phyloP scores from a whole-genome alignment of 2,329 filamentous ascomycete genomes.

The Akanthomyces uredinophilus region DNA sequence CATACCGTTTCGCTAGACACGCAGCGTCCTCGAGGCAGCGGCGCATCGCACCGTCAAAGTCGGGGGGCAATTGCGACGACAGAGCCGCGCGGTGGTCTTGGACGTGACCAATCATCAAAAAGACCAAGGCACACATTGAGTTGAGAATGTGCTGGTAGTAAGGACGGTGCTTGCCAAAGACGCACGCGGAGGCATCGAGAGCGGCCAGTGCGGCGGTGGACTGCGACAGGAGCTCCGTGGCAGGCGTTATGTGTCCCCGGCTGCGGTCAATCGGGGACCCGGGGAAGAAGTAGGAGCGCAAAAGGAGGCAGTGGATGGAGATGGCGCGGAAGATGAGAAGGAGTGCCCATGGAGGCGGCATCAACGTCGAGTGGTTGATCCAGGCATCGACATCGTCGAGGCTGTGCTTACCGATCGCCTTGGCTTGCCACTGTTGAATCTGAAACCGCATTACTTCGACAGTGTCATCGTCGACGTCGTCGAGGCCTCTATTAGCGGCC shows the following conservation, averaged over 20 bases:
- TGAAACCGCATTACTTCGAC: constrained; percentile 28
- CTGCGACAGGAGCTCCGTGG: neutral
- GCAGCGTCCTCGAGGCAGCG: too few species aligned
- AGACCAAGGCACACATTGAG: neutral
- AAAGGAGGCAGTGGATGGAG: constrained; percentile 3
- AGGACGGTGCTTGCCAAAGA: constrained; percentile 4
- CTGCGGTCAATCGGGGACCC: neutral
- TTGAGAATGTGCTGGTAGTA: constrained; percentile 7
- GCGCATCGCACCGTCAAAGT: too few species aligned
- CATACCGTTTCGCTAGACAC: too few species aligned
- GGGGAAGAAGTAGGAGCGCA: constrained; percentile 12
- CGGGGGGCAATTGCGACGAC: too few species aligned
- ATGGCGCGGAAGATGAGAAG: constrained; percentile 2
- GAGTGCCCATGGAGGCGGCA: constrained; percentile 1
- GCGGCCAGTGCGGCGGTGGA: neutral
- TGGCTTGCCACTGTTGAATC: constrained; percentile 25
- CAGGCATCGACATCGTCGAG: neutral
- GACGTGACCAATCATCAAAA: constrained; percentile 9
- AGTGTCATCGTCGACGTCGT: constrained; percentile 20
- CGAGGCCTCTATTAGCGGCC: constrained; percentile 16
- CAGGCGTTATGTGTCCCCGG: neutral
- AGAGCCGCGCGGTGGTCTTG: neutral
- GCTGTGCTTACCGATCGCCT: constrained; percentile 17
- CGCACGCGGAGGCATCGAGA: constrained; percentile 6
- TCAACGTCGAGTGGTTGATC: neutral